Evolutionary conservation across 305 asterid species (phyloP), one percentile per base, ranked within the genome.

Genomic region (Ruellia speciosa): DNA sequence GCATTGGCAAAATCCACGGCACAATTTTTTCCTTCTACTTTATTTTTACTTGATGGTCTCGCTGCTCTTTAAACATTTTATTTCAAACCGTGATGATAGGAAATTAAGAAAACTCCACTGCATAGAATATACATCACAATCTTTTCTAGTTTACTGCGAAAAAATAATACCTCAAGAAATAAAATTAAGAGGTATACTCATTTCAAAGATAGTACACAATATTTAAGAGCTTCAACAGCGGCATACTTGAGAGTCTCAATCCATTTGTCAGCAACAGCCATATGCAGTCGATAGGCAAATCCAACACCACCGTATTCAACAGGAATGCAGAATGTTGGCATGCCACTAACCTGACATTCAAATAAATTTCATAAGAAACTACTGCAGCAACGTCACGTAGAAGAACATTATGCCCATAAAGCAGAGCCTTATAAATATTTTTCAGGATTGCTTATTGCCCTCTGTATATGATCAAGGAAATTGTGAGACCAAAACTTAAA

Each of bases 181-280:
- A 59, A 62, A 34, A 33, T 18, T 13, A 28, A n/a, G 8, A 58
- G 16, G n/a, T 24, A 51, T 40, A 57, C 39, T 56, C 48, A 57
- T 66, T 71, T 35, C 15, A 14, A 11, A 50, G 58, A 48, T 52
- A 18, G 52, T 18, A 71, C 16, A 51, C n/a, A n/a, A n/a, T 35
- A 56, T 63, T 48, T 34, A 41, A 56, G 54, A 63, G 72, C 49
- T 55, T 61, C 40, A 66, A 66, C 65, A 65, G 56, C 6, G 68
- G 56, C 90, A 66, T 84, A 89, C 99, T 83, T 81, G 78, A 93
- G 94, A 62, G 82, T 75, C 73, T 89, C 95, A 64, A 93, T 87
- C 99, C 99, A 93, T 72, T 93, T 89, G 75, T 93, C 99, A 47
- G 99, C 97, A 75, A 89, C 66, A 60, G 99, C 99, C 99, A 93